Evolutionary conservation across 805 yeast species (phyloP).

Genomic region (Yueomyces sinensis): DNA sequence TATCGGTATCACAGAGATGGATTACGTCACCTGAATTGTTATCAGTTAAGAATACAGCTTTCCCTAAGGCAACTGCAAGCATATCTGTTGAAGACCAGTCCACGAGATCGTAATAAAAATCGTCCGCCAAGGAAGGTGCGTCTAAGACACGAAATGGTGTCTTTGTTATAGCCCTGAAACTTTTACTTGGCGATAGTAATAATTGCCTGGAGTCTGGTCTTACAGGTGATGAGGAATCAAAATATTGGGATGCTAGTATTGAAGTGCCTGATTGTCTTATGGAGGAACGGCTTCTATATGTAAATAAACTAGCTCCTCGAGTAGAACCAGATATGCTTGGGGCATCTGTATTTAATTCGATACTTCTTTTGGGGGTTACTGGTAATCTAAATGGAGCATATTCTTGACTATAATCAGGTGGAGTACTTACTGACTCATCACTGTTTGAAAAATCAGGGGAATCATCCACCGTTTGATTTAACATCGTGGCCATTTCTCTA

Average conservation of each 20-base stretch:
- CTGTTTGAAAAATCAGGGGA: neutral
- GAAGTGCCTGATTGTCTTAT: slow-evolving; percentile 46
- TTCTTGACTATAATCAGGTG: neutral
- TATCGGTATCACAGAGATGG: slow-evolving; percentile 59
- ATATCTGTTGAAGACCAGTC: slow-evolving; percentile 93
- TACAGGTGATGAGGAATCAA: slow-evolving; percentile 67
- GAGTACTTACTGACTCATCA: neutral
- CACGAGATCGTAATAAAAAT: slow-evolving; percentile 78
- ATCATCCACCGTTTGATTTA: neutral
- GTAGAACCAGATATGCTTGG: slow-evolving; percentile 4
- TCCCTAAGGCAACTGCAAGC: slow-evolving; percentile 81
- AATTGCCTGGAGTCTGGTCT: slow-evolving; percentile 76
- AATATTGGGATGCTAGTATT: slow-evolving; percentile 52
- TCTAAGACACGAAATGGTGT: slow-evolving; percentile 89
- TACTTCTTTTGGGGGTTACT: slow-evolving; percentile 24
- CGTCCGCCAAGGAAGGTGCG: slow-evolving; percentile 92
- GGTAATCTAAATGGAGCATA: slow-evolving; percentile 14
- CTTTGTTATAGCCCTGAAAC: slow-evolving; percentile 62
- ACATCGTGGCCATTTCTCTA: neutral
- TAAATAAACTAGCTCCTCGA: slow-evolving; percentile 47
- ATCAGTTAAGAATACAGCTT: slow-evolving; percentile 83
- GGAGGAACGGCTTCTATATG: slow-evolving; percentile 62
- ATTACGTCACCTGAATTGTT: slow-evolving; percentile 75
- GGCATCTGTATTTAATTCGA: neutral
- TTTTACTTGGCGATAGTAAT: slow-evolving; percentile 70